Conservation (phyloP, 2,329 filamentous ascomycete species). For the Mollisia scopiformis region DNA sequence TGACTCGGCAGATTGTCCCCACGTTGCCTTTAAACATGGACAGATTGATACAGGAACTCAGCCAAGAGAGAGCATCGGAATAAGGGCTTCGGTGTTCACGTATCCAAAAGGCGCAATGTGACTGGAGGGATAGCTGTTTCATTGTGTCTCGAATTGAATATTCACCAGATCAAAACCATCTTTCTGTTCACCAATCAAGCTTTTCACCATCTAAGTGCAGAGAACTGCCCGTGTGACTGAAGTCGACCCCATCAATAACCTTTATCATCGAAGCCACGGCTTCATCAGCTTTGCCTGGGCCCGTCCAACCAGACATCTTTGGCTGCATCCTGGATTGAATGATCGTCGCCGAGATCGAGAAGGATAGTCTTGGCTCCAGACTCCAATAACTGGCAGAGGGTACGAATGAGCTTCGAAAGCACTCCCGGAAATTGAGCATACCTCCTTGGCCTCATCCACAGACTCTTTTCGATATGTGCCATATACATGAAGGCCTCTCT, state of each 20-base stretch:
- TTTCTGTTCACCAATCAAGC: conserved; percentile 3
- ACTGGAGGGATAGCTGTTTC: no score
- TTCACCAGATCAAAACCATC: no score
- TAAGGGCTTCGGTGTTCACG: background rate
- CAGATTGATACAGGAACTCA: background rate
- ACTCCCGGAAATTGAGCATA: no score
- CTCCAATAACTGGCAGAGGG: background rate
- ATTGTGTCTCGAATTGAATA: no score
- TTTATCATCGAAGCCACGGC: background rate
- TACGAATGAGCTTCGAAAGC: no score
- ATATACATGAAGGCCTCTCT: background rate
- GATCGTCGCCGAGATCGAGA: background rate
- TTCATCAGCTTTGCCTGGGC: background rate
- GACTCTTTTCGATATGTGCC: background rate
- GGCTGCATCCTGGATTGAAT: background rate
- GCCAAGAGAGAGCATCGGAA: background rate
- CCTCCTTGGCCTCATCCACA: background rate
- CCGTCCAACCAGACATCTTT: background rate
- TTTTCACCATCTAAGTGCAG: background rate
- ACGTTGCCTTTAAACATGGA: background rate
- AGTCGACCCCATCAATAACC: background rate
- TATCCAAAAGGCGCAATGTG: no score
- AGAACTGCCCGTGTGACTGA: background rate
- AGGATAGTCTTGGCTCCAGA: background rate
- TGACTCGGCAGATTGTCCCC: background rate